Evolutionary conservation across 768 basidiomycete species (phyloP), one percentile per base, ranked within the genome.

Genomic region (Ramaria rubella): DNA sequence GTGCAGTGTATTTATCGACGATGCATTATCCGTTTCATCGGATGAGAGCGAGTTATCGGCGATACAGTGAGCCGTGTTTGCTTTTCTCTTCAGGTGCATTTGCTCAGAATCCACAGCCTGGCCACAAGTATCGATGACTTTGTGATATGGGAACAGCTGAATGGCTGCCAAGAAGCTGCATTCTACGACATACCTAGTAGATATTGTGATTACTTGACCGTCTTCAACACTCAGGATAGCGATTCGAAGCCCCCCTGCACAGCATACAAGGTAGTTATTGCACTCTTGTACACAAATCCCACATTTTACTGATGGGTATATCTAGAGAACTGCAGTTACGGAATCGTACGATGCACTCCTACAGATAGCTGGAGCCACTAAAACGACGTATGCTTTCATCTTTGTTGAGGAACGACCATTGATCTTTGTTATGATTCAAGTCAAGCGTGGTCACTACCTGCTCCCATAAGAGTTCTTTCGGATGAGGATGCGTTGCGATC

Each of bases 111-210:
- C 19, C 14, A 8, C 40, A 54, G 55, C 17, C n/a, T 56, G 31
- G 55, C 46, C 21, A 40, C 33, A 33, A 14, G 36, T 24, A 26
- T 27, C n/a, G 45, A 56, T 19, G 31, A 48, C 24, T 23, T 24
- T 14, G 36, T 49, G 36, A 56, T 45, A 46, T 56, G 55, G 55
- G 55, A 56, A 33, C 1, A 30, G 14, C 46, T 56, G 11, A 30
- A 56, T 48, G 27, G 45, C n/a, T 56, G 55, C 43, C 55, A 56
- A 46, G 55, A 56, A 29, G 55, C 55, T 17, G 55, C 55, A 6
- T 46, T 46, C 24, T 23, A 48, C 40, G 55, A 56, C 33, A 49
- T 56, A 30, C 44, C 55, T 31, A n/a, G 23, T 19, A 24, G 26
- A 21, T 34, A 56, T 27, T 17, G 24, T 8, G 11, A 46, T 19